Base-by-base conservation (phyloP, 345 rosid species). In the Sonneratia caseolaris region DNA sequence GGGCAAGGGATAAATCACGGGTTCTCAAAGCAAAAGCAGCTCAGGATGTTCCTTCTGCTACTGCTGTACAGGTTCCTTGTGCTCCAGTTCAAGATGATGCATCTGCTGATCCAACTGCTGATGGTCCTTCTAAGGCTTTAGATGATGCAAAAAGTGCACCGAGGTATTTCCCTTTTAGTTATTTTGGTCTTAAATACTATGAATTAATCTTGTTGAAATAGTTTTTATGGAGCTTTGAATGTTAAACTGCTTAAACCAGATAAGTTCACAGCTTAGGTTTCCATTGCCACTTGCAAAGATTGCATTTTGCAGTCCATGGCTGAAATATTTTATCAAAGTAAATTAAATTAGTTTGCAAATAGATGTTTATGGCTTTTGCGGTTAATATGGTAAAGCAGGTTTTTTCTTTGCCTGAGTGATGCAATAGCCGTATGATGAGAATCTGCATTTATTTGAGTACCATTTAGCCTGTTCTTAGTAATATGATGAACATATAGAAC, bases 1-100 rank as follows among this genome's bases (percentile, higher is more conserved):
- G 84, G 71, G 71, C 80, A 43, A 79, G 82, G 76, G 89, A 91
- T 56, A 94, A 84, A 83, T 71, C 86, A 66, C 79, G 89, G 68
- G 71, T 86, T 10, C 69, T 76, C 1, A 89, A 85, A 74, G 68
- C 81, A 13, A 89, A 88, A 83, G 76, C 81, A 2, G 79, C 55
- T 75, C 38, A 80, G 57, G 86, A 80, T 75, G 77, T 67, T 70
- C 68, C 73, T 37, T 72, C 76, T 49, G 68, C 75, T 36, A 13
- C 68, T 37, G 64, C 82, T 38, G 72, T 32, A 64, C 68, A 71
- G 59, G 62, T 68, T 66, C 65, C 70, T 72, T 51, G 66, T 74
- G 75, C 79, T 76, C 37, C 81, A 36, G 59, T 64, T 72, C 66
- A 67, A 45, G 76, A 43, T 53, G 78, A 67, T 65, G 76, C 75